phyloP scores from a whole-genome alignment of 371 early-diverging fungal species.

The Mortierella sp. region DNA sequence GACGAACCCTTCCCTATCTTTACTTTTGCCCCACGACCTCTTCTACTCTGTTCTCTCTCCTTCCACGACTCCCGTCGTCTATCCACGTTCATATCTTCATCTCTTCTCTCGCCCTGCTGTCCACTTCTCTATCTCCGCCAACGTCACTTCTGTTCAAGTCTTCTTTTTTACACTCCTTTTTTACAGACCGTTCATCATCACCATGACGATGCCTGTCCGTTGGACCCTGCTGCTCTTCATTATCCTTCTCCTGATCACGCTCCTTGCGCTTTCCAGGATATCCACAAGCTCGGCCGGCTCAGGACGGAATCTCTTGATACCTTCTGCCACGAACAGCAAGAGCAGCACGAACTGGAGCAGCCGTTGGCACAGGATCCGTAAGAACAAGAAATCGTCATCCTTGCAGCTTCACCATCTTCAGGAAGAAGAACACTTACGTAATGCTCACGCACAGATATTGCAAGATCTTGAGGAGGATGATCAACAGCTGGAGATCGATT shows the following conservation, averaged over 20 bases:
- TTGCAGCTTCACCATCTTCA: conserved; percentile 34
- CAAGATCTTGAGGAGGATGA: conserved; percentile 47
- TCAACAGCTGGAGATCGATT: conserved; percentile 35
- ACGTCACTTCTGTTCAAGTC: not conserved
- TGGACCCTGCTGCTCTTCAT: conserved; percentile 32
- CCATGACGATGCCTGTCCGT: conserved; percentile 34
- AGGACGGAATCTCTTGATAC: not conserved
- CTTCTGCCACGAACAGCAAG: not conserved
- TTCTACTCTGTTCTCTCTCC: not conserved
- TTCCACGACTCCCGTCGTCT: not conserved
- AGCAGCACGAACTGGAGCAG: not conserved
- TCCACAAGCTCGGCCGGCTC: not conserved
- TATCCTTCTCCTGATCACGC: conserved; percentile 35
- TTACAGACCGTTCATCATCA: no score
- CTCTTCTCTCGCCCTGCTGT: not conserved
- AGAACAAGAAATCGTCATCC: not conserved
- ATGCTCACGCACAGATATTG: conserved; percentile 26
- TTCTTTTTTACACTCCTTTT: no score
- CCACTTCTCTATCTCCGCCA: not conserved
- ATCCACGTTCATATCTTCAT: not conserved
- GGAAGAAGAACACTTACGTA: conserved; percentile 41
- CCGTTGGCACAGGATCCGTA: not conserved
- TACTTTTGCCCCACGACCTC: not conserved
- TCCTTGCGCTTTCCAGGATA: conserved; percentile 36
- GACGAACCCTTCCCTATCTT: conserved; percentile 28